Percentiles rank a stretch among this genome's conserved stretches.
phyloP scores from a whole-genome alignment of 2,329 filamentous ascomycete species.

The Aureobasidium sp. region DNA sequence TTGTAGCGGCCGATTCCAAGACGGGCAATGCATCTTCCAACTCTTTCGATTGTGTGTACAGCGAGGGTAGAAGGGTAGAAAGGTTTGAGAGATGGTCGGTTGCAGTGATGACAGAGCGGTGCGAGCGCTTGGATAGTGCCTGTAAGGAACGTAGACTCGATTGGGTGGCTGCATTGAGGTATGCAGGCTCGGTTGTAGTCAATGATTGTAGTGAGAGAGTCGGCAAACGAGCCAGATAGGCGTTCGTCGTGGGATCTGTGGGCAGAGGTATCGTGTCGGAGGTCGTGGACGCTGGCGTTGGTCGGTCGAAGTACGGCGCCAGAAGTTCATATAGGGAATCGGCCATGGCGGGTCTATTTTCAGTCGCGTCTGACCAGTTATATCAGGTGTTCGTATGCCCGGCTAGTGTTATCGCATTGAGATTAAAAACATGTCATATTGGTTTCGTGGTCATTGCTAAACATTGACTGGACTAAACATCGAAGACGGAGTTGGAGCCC shows the following conservation, averaged over 20 bases:
- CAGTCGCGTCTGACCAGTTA: background rate
- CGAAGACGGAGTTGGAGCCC: conserved; percentile 3
- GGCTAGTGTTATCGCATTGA: background rate
- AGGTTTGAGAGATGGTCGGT: conserved; percentile 81
- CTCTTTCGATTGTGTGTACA: conserved; percentile 71
- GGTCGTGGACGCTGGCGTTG: conserved; percentile 28
- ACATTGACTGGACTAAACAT: background rate
- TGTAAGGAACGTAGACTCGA: conserved; percentile 87
- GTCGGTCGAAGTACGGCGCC: conserved; percentile 62
- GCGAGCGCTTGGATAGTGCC: conserved; percentile 87
- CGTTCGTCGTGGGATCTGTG: conserved; percentile 60
- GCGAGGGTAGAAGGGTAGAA: conserved; percentile 71
- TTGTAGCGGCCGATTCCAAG: conserved; percentile 80
- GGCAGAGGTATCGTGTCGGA: conserved; percentile 36
- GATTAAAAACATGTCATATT: background rate
- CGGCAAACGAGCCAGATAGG: conserved; percentile 82
- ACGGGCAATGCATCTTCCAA: conserved; percentile 78
- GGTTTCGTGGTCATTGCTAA: background rate
- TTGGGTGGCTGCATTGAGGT: conserved; percentile 83
- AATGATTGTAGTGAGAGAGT: conserved; percentile 80
- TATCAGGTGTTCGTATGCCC: background rate
- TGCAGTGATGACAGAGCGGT: conserved; percentile 85
- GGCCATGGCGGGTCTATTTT: conserved; percentile 17
- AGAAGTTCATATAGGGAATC: conserved; percentile 83
- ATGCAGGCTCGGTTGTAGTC: conserved; percentile 78